Evolutionary conservation across 164 flowering plant genomes (phyloP), one percentile per base, ranked within the genome.

Genomic region (Liriodendron chinense): DNA sequence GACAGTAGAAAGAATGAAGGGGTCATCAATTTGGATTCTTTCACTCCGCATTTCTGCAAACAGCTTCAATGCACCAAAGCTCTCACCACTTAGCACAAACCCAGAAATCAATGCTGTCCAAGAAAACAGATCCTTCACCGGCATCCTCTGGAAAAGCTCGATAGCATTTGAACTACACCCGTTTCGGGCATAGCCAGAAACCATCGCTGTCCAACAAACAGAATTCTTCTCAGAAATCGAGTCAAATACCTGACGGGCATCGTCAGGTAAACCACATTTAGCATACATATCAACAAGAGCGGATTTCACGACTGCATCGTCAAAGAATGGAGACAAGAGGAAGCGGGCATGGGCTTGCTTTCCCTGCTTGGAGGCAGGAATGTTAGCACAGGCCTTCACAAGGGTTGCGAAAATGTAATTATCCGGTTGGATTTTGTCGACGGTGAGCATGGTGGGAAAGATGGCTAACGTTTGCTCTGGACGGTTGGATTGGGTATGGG

Each of bases 41-140:
- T 84, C 89, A 65, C 82, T 80, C 76, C 89, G 80, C 96, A 91
- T 87, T 21, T 85, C 83, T 13, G 68, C 73, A 78, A 94, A 91
- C 3, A 88, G 64, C 50, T 64, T 13, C 67, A 89, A 78, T 0
- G 89, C 90, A 68, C 82, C 87, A 68, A 73, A 48, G 47, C 72
- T 84, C 78, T 86, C 72, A 23, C 94, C 93, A 76, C 86, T 86
- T 71, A 90, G 94, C 23, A 88, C 90, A 66, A 94, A 76, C 72
- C 98, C 98, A 2, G 94, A 91, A 53, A 94, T 87, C 85, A 94
- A 80, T 68, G 97, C 96, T 28, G 94, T 90, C 94, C 94, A 90
- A 78, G 88, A 76, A 73, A 78, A 82, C 85, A 89, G 75, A 79
- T 82, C 83, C 72, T 71, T 87, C 9, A 53, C 81, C 1, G 89